These are phyloP conservation scores for Xanthoconium separans DNA, from an alignment of 1,284 basidiomycete species.

Conservation along the genomic window DNA sequence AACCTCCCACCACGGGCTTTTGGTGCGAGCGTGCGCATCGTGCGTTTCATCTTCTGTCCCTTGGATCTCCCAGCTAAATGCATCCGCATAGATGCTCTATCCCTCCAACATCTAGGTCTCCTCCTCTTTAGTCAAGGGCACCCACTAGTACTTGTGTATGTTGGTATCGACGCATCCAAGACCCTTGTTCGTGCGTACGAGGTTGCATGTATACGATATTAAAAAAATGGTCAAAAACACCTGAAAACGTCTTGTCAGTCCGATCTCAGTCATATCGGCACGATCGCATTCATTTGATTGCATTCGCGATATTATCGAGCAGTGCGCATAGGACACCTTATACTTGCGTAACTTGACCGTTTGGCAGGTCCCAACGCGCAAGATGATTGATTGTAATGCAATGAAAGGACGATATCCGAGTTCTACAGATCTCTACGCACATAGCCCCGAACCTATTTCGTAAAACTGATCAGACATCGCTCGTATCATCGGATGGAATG, in stretches of 20 bases:
- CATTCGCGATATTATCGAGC: no score
- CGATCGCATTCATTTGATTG: no score
- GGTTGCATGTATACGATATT: constrained; percentile 14
- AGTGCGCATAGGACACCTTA: no score
- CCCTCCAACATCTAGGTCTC: constrained; percentile 49
- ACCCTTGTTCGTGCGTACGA: constrained; percentile 18
- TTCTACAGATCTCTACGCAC: no score
- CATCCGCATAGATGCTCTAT: constrained; percentile 43
- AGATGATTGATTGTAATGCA: no score
- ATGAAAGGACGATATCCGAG: no score
- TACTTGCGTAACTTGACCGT: no score
- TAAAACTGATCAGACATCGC: no score
- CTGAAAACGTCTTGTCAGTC: background rate
- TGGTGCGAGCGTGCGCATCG: constrained; percentile 92
- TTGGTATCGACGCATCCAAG: constrained; percentile 10
- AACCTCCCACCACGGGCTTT: constrained; percentile 97
- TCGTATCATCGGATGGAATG: no score
- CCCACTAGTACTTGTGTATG: constrained; percentile 13
- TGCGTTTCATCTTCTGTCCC: constrained; percentile 40
- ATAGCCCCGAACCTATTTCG: no score
- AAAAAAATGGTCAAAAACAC: constrained; percentile 13
- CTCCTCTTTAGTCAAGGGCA: background rate
- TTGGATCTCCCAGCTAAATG: background rate
- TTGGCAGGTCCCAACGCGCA: no score
- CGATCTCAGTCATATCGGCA: no score